Evolutionary conservation across 2,329 filamentous ascomycete species (phyloP).

Genomic region (Talaromyces islandicus): DNA sequence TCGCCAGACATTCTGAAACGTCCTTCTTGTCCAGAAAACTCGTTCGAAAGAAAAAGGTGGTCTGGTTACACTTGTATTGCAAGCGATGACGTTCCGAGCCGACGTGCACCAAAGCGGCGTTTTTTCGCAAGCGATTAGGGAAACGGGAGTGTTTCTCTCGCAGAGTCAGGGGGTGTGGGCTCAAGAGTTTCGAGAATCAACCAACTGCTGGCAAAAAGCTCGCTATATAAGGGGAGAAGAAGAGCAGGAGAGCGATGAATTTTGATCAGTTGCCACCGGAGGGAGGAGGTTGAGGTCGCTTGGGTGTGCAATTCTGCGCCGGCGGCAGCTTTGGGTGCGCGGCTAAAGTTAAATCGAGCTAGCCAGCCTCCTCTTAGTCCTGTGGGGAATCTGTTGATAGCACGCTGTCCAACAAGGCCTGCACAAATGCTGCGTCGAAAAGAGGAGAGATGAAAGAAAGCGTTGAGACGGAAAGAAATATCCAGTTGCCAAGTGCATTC

Average conservation of each 20-base stretch:
- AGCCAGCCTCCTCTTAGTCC: neutral
- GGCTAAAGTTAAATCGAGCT: neutral
- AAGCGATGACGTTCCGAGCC: neutral
- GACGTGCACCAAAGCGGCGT: neutral
- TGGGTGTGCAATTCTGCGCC: neutral
- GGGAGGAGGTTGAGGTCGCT: slow-evolving; percentile 1
- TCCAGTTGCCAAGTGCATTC: neutral
- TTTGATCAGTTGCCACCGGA: neutral
- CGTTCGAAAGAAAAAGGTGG: neutral
- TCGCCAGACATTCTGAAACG: slow-evolving; percentile 77
- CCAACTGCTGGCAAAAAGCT: neutral
- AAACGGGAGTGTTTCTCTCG: neutral
- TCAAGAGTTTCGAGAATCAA: neutral
- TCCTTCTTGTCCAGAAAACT: neutral
- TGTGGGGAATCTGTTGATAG: too few relatives aligned
- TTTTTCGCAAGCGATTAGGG: neutral
- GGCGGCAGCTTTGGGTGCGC: neutral
- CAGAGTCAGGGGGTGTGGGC: neutral
- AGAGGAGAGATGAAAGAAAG: neutral
- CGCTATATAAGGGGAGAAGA: neutral
- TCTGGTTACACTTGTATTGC: neutral
- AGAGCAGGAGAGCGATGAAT: neutral
- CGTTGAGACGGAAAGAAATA: neutral
- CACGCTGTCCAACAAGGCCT: neutral
- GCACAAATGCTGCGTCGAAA: neutral